Evolutionary conservation across 2,329 filamentous ascomycete genomes (phyloP).

Genomic region (Neonectria faginata): DNA sequence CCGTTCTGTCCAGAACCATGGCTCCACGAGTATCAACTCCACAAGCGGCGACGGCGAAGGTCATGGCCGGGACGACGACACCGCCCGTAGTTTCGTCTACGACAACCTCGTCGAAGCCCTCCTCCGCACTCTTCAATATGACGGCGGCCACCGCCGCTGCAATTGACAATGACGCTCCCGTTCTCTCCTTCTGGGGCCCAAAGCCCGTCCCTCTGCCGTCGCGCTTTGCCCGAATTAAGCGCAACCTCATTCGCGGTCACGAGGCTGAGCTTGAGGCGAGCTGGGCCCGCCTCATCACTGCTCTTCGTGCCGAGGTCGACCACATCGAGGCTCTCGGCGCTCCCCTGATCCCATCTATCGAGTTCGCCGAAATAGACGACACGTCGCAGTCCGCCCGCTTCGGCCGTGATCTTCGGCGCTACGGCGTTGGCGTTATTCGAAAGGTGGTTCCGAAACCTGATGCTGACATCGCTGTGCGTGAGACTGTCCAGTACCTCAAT

Average conservation of each 20-base stretch:
- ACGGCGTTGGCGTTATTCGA: slow-evolving; percentile 74
- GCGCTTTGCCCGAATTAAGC: slow-evolving; percentile 68
- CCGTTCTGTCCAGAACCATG: neutral
- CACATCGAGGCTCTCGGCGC: slow-evolving; percentile 64
- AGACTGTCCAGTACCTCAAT: slow-evolving; percentile 67
- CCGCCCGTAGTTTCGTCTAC: slow-evolving; percentile 13
- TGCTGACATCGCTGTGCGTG: slow-evolving; percentile 68
- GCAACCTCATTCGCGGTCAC: slow-evolving; percentile 64
- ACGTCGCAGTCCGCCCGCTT: slow-evolving; percentile 65
- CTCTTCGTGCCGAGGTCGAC: slow-evolving; percentile 63
- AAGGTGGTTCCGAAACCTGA: slow-evolving; percentile 70
- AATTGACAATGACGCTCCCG: slow-evolving; percentile 59
- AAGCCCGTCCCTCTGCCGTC: slow-evolving; percentile 69
- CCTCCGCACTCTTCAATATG: slow-evolving; percentile 27
- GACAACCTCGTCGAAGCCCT: slow-evolving; percentile 22
- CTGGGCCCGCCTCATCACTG: slow-evolving; percentile 65
- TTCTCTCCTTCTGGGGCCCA: slow-evolving; percentile 68
- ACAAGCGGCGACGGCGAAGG: neutral
- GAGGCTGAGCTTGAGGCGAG: slow-evolving; percentile 66
- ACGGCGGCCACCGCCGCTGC: slow-evolving; percentile 34
- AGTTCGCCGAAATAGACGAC: slow-evolving; percentile 63
- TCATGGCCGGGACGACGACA: neutral
- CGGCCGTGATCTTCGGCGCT: slow-evolving; percentile 66
- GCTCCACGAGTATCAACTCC: slow-evolving; percentile 9
- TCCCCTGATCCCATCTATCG: slow-evolving; percentile 67